These are phyloP conservation scores for Quercus engelmannii DNA, from an alignment of 306 rosid genomes.

Conservation along the genomic window DNA sequence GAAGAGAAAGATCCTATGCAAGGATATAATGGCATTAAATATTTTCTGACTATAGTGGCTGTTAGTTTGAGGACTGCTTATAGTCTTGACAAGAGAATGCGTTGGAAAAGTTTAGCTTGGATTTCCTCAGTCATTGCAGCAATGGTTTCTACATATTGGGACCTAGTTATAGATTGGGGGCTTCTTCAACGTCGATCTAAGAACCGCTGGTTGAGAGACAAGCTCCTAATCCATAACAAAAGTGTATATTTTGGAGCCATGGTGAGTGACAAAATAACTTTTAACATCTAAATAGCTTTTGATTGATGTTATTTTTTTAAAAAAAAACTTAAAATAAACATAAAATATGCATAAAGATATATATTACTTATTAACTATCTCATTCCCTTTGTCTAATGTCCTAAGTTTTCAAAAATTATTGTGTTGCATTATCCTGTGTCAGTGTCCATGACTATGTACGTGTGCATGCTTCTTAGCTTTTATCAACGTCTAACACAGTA, in stretches of 20 bases:
- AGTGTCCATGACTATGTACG: too few relatives aligned
- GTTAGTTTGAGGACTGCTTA: constrained; percentile 55
- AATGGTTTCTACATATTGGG: constrained; percentile 57
- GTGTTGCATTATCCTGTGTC: too few relatives aligned
- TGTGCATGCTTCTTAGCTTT: too few relatives aligned
- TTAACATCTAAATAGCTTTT: background rate
- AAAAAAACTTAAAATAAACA: too few relatives aligned
- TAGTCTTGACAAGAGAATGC: constrained; percentile 21
- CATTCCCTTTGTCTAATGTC: too few relatives aligned
- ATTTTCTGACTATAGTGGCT: constrained; percentile 59
- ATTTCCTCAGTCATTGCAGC: constrained; percentile 49
- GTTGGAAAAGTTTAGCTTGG: constrained; percentile 43
- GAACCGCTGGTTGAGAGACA: constrained; percentile 70
- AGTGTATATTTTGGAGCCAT: constrained; percentile 57
- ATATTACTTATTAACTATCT: too few relatives aligned
- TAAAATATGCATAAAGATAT: too few relatives aligned
- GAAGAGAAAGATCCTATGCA: constrained; percentile 67
- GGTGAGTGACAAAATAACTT: constrained; percentile 28
- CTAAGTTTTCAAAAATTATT: too few relatives aligned
- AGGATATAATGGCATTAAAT: constrained; percentile 57
- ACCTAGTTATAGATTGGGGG: constrained; percentile 69
- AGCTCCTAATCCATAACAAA: constrained; percentile 50
- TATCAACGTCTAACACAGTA: background rate
- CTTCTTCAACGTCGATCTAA: constrained; percentile 53
- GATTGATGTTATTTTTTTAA: too few relatives aligned